phyloP scores from a whole-genome alignment of 2,329 filamentous ascomycete species.

The Clonostachys chloroleuca region DNA sequence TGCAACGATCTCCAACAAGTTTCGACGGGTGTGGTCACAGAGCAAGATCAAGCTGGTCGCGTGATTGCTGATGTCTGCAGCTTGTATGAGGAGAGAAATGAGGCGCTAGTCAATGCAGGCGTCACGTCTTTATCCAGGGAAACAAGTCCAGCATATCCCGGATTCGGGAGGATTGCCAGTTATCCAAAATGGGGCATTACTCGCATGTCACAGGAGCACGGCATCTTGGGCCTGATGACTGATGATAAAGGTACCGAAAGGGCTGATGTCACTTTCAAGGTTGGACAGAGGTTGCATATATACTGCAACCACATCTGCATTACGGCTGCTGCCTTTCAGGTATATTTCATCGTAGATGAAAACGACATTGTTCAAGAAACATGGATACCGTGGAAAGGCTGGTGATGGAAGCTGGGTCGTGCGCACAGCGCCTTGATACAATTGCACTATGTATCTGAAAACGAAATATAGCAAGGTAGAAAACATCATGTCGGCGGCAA shows the following conservation, averaged over 20 bases:
- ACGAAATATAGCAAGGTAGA: no score
- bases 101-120: constrained; percentile 29
- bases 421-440: background rate
- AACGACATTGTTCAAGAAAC: constrained; percentile 22
- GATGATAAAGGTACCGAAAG: background rate
- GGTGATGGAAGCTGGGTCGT: background rate
- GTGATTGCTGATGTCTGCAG: constrained; percentile 27
- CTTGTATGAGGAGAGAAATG: constrained; percentile 28
- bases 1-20: constrained; percentile 31
- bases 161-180: constrained; percentile 20
- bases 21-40: constrained; percentile 21
- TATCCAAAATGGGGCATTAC: constrained; percentile 21
- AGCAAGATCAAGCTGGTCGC: constrained; percentile 20
- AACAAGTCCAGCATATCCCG: constrained; percentile 14
- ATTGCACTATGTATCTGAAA: no score
- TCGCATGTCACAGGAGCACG: constrained; percentile 30
- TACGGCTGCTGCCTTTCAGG: constrained; percentile 25
- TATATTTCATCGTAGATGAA: constrained; percentile 27
- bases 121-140: constrained; percentile 27
- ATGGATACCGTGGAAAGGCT: constrained; percentile 30
- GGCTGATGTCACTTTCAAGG: constrained; percentile 16
- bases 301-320: constrained; percentile 28
- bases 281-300: constrained; percentile 24
- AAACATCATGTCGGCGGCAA: no score
- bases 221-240: constrained; percentile 18